phyloP scores from a whole-genome alignment of 176 grass and related monocot species.

The barley (Hordeum vulgare) region DNA sequence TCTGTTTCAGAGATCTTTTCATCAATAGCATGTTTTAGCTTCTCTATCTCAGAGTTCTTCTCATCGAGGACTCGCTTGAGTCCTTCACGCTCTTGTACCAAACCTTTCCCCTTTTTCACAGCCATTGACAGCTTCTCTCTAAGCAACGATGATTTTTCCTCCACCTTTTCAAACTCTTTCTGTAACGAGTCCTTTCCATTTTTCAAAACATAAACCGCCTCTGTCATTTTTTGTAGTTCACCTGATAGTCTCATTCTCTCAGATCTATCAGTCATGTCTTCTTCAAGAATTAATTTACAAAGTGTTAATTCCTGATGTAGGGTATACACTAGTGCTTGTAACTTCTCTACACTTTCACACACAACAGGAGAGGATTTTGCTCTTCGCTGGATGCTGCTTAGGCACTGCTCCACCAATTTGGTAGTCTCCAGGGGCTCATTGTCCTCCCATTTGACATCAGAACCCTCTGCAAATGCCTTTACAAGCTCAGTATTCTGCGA shows the following conservation, averaged over 20 bases:
- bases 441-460: constrained; percentile 48
- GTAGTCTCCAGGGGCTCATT: constrained; percentile 30
- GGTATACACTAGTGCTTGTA: constrained; percentile 55
- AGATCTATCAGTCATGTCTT: constrained; percentile 50
- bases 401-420: constrained; percentile 45
- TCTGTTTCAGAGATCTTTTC: constrained; percentile 19
- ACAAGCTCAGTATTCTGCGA: constrained; percentile 56
- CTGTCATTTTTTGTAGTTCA: constrained; percentile 41
- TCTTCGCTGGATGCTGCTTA: constrained; percentile 42
- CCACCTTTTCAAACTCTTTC: constrained; percentile 65
- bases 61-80: constrained; percentile 51
- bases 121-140: constrained; percentile 97
- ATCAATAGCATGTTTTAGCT: constrained; percentile 16
- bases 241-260: constrained; percentile 30
- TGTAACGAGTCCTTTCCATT: constrained; percentile 70
- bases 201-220: constrained; percentile 56
- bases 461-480: constrained; percentile 56
- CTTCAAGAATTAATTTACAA: constrained; percentile 74
- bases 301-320: constrained; percentile 66
- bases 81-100: constrained; percentile 89
- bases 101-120: constrained; percentile 96
- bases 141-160: constrained; percentile 85
- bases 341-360: constrained; percentile 48
- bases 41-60: constrained; percentile 36
- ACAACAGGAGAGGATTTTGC: constrained; percentile 37